Evolutionary conservation across 331 rosid species (phyloP).

Genomic region (Stylosanthes scabra): DNA sequence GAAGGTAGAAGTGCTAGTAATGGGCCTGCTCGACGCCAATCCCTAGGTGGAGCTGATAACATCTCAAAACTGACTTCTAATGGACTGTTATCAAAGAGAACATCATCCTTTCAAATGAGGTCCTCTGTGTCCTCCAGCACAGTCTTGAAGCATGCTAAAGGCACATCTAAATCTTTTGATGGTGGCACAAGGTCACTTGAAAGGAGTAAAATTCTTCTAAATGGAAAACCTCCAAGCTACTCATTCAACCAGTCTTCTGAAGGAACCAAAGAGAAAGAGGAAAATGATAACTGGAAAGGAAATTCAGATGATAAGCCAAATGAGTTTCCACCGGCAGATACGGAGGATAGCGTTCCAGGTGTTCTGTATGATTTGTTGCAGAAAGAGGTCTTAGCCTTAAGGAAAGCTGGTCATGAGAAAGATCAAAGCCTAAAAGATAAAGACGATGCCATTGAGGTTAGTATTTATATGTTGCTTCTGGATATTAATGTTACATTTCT

Average conservation of each 20-base stretch:
- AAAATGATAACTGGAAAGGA: conserved; percentile 71
- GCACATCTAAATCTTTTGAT: conserved; percentile 97
- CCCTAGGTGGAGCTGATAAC: conserved; percentile 96
- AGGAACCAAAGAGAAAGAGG: conserved; percentile 68
- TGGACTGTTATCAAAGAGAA: conserved; percentile 84
- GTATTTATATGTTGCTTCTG: conserved; percentile 25
- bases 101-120: conserved; percentile 74
- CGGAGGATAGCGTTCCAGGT: conserved; percentile 85
- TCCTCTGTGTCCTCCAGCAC: conserved; percentile 85
- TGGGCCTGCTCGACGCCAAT: conserved; percentile 97
- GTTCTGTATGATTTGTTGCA: conserved; percentile 90
- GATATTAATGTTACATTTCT: conserved; percentile 15
- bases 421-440: conserved; percentile 98
- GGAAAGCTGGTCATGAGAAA: conserved; percentile 95
- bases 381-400: conserved; percentile 92
- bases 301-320: conserved; percentile 78
- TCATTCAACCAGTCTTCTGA: conserved; percentile 84
- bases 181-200: conserved; percentile 97
- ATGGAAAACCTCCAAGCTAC: conserved; percentile 74
- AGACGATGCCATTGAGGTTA: conserved; percentile 97
- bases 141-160: conserved; percentile 92
- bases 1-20: conserved; percentile 86
- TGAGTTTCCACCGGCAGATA: conserved; percentile 66
- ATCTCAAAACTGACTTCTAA: conserved; percentile 73
- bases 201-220: conserved; percentile 82